Percentiles rank a stretch among this genome's conserved stretches.
Conservation (phyloP, 495 filamentous ascomycete genomes). For the Tuber microsphaerosporum region DNA sequence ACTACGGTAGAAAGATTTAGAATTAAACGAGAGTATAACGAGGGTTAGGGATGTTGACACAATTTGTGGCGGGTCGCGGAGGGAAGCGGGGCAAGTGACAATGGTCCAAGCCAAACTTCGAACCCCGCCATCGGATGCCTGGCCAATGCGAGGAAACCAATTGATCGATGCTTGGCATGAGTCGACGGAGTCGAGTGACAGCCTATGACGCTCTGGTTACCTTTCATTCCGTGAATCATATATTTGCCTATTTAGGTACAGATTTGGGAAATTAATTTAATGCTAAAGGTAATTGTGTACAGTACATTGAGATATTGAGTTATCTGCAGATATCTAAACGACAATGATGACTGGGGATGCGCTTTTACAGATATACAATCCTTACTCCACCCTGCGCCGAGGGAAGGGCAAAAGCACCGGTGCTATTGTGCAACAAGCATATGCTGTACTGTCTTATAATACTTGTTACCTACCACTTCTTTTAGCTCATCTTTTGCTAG, state of each 20-base stretch:
- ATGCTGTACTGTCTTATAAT: conserved; percentile 67
- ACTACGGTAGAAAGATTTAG: neutral
- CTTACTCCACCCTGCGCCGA: neutral
- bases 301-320: neutral
- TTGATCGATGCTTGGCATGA: neutral
- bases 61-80: neutral
- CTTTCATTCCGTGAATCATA: neutral
- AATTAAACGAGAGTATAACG: neutral
- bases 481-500: conserved; percentile 79
- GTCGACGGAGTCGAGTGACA: neutral
- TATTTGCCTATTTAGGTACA: neutral
- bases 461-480: conserved; percentile 53
- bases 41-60: neutral
- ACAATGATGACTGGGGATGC: neutral
- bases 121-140: neutral
- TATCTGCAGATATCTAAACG: neutral
- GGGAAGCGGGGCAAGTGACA: neutral
- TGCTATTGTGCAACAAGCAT: conserved; percentile 70
- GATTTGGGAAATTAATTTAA: neutral
- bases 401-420: neutral
- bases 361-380: neutral
- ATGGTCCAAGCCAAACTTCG: neutral
- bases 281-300: neutral
- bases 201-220: neutral
- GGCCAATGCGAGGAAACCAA: neutral